Base-by-base conservation (phyloP, 2,329 filamentous ascomycete species). In the Pleomassaria siparia region DNA sequence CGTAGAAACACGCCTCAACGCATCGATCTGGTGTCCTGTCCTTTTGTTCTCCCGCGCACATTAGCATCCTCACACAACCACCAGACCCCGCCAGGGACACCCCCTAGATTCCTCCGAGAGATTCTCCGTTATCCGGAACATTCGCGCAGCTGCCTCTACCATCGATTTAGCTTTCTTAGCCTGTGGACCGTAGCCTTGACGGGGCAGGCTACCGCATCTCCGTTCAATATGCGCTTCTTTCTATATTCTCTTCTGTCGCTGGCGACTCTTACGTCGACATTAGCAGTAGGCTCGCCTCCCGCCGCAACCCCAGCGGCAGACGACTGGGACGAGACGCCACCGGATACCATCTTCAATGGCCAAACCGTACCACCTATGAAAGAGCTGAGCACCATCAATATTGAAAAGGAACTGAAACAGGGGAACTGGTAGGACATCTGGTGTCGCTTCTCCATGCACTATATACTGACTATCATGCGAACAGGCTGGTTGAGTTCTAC, bases 301-400 rank as follows among this genome's bases (percentile, higher is more conserved):
- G 26, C 28, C 3, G 26, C 22, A 35, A 13, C n/a, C 9, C 35
- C 44, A 10, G 50, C 51, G 2, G 54, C 54, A 4, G 54, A 44
- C 22, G 53, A 51, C 4, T 57, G 53, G 37, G 64, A 69, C 43
- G 60, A 58, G 40, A 60, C 56, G 42, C 43, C 50, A n/a, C 61
- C 64, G 13, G 62, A 64, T 51, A 88, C 85, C 24, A 74, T 74
- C 32, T 89, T 89, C 74, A 86, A 89, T 63, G 81, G 77, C 53
- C 76, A 85, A 60, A 76, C 75, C 30, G 86, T 90, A 29, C 86
- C 87, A 28, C 82, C 85, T 4, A 72, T 88, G 62, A 70, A 79
- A 35, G 80, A 86, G 60, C 64, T 90, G 51, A 80, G 77, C 2
- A 77, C 79, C 22, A 70, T 77, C 35, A 84, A 76, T 55, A 80